phyloP scores from a whole-genome alignment of 129 eudicot species.

The Ambrosia trifida region DNA sequence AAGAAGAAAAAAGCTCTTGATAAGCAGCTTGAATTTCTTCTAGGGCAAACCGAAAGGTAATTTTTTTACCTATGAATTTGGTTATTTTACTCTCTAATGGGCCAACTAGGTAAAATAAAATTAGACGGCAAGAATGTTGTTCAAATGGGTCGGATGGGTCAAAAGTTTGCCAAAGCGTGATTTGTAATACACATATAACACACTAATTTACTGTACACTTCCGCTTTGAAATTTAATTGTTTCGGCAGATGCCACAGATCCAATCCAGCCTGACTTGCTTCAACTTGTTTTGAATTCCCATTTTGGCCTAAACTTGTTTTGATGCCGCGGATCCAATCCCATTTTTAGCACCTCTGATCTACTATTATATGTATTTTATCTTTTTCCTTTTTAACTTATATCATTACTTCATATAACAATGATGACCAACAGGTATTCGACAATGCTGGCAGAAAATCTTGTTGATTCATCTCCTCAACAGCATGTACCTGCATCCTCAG shows the following conservation, averaged over 20 bases:
- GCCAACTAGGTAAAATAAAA: too few species aligned
- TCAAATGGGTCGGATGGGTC: too few species aligned
- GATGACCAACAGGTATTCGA: constrained; percentile 69
- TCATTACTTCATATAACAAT: constrained; percentile 15
- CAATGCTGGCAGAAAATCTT: constrained; percentile 98
- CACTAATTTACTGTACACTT: not conserved
- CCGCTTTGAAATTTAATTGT: not conserved
- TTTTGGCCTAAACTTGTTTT: not conserved
- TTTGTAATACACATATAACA: not conserved
- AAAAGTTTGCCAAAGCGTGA: too few species aligned
- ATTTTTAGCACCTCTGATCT: not conserved
- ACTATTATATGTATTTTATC: not conserved
- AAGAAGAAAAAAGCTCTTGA: constrained; percentile 95
- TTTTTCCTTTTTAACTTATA: not conserved
- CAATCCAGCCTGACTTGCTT: not conserved
- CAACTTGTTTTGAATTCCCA: not conserved
- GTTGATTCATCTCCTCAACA: constrained; percentile 50
- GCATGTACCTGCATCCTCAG: constrained; percentile 29
- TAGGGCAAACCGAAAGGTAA: constrained; percentile 98
- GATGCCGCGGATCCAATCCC: not conserved
- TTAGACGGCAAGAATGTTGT: too few species aligned
- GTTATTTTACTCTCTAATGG: not conserved
- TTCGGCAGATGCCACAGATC: not conserved
- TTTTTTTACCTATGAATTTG: not conserved
- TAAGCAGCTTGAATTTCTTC: constrained; percentile 92